Base-by-base conservation (phyloP, 129 eudicot species). In the Cynara cardunculus region DNA sequence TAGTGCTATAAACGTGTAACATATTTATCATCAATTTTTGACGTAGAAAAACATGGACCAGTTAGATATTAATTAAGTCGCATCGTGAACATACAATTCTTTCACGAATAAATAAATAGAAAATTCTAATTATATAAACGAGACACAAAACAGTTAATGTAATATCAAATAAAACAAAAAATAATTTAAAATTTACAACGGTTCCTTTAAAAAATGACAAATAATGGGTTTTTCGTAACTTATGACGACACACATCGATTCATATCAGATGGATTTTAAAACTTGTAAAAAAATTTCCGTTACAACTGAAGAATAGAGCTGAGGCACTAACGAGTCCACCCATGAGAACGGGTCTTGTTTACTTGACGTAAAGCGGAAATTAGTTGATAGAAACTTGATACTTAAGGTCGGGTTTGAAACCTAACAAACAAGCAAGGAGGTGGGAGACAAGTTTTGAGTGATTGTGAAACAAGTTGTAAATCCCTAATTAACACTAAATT, bases 361-460 rank as follows among this genome's bases (percentile, higher is more conserved):
- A 56, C 10, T 18, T 56, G 65, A 56, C 65, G 65, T 56, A 10
- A 56, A 56, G 65, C 65, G 10, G 65, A 56, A 56, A 18, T 56
- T 18, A n/a, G 65, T 56, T 56, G 10, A 56, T 18, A 10, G 2
- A 56, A 27, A 75, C 25, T 27, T 27, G 66, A 16, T 75, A 21
- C 11, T 0, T 5, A 56, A 25, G 37, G 53, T 75, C 59, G 79
- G 79, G 79, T 75, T 61, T 30, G 21, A 41, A 75, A 59, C 79
- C 79, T 75, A 75, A 75, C 79, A 30, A 59, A 75, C 71, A 75
- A 75, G 67, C 70, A 75, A 64, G 70, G 79, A 75, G 71, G 79
- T 75, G 69, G 79, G 79, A 75, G 79, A 75, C 79, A 75, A 59
- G 69, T 56, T 75, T 26, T 61, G 77, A 64, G 65, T 56, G 22